These are phyloP conservation scores for Euphorbia peplus DNA, from an alignment of 345 rosid species.

Conservation along the genomic window DNA sequence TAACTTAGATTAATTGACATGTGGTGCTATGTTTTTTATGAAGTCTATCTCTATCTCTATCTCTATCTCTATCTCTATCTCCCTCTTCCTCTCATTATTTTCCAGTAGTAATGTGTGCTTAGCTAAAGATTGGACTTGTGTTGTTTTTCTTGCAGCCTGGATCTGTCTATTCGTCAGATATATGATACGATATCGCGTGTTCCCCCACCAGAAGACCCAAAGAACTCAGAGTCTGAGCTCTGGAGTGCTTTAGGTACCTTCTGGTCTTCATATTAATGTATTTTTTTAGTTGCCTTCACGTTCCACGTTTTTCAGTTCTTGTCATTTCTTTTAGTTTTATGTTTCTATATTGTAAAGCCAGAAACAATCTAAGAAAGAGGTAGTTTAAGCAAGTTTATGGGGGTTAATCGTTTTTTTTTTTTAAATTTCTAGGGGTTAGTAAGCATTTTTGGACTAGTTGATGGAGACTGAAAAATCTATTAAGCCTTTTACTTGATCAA, in stretches of 20 bases:
- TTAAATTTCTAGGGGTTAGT: too few relatives aligned
- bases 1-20: background rate
- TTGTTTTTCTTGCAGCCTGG: slow-evolving; percentile 42
- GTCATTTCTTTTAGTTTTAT: too few relatives aligned
- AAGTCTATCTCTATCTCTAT: background rate
- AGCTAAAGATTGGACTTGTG: background rate
- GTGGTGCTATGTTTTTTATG: background rate
- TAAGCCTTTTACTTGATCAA: background rate
- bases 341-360: too few relatives aligned
- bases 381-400: too few relatives aligned
- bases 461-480: too few relatives aligned
- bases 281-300: background rate
- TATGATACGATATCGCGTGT: slow-evolving; percentile 52
- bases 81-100: background rate
- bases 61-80: too few relatives aligned
- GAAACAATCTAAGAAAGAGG: too few relatives aligned
- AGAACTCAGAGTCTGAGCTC: slow-evolving; percentile 50
- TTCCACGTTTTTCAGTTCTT: too few relatives aligned
- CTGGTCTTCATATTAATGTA: background rate
- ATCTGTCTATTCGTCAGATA: slow-evolving; percentile 44
- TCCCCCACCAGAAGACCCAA: slow-evolving; percentile 45
- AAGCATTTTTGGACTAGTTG: too few relatives aligned
- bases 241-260: slow-evolving; percentile 78
- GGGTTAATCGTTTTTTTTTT: too few relatives aligned
- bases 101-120: background rate